A percentile compares a stretch with the other conserved stretches of the same genome.
Conservation (phyloP, 1,284 basidiomycete species). For the Hypsizygus ulmarius region DNA sequence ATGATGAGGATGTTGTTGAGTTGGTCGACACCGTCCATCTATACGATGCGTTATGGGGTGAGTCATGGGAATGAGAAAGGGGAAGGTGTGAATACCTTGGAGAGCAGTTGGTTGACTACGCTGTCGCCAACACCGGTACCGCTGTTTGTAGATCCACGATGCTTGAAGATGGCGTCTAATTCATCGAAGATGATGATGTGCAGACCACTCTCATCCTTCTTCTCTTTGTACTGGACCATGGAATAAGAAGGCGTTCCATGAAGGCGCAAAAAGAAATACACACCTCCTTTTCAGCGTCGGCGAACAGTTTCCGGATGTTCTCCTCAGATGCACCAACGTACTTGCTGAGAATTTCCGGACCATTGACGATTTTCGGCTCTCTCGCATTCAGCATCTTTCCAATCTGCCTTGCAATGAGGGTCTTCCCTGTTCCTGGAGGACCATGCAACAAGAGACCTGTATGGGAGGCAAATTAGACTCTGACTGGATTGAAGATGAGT, state of each 20-base stretch:
- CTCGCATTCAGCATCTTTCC: conserved; percentile 99
- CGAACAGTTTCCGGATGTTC: conserved; percentile 97
- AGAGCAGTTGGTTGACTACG: conserved; percentile 97
- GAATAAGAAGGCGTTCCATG: background rate
- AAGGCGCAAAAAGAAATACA: conserved; percentile 19
- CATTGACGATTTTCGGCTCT: conserved; percentile 98
- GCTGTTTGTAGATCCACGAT: conserved; percentile 85
- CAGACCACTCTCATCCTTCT: conserved; percentile 96
- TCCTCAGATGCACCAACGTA: conserved; percentile 99
- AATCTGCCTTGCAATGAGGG: conserved; percentile 96
- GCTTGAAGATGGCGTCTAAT: conserved; percentile 98
- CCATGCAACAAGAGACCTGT: conserved; percentile 91
- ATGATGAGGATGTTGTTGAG: conserved; percentile 99
- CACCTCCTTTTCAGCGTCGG: conserved; percentile 96
- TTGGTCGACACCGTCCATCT: conserved; percentile 99
- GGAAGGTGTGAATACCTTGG: conserved; percentile 60
- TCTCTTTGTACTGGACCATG: conserved; percentile 81
- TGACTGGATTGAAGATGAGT: background rate
- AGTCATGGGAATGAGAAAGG: background rate
- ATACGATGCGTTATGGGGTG: conserved; percentile 1
- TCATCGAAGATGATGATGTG: conserved; percentile 99
- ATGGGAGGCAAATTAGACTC: background rate
- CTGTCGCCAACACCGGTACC: conserved; percentile 99
- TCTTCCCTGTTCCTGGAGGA: conserved; percentile 98
- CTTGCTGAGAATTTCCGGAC: conserved; percentile 97